These are phyloP conservation scores for Fomitopsis betulina DNA, from an alignment of 1,284 basidiomycete species.

Conservation along the genomic window DNA sequence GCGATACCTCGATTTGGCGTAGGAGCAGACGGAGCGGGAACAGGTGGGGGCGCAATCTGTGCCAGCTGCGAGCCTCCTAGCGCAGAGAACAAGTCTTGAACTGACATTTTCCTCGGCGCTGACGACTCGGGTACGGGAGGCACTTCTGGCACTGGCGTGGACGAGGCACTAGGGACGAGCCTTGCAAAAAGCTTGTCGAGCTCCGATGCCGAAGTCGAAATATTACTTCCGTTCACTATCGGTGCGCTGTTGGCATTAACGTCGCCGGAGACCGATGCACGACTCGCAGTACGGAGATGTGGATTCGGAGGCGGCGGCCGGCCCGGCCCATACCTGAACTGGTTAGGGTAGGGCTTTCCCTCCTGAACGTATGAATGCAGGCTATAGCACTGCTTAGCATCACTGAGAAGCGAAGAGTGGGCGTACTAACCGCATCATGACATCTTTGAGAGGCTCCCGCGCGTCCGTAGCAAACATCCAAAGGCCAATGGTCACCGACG, in stretches of 20 bases:
- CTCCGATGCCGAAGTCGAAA: constrained; percentile 35
- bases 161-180: constrained; percentile 27
- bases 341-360: constrained; percentile 62
- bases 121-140: constrained; percentile 12
- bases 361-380: constrained; percentile 60
- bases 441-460: constrained; percentile 64
- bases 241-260: too few species aligned
- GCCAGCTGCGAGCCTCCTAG: constrained; percentile 9
- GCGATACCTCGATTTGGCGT: constrained; percentile 33
- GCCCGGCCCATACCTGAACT: constrained; percentile 63
- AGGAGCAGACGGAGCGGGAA: constrained; percentile 1
- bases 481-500: constrained; percentile 60
- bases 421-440: constrained; percentile 53
- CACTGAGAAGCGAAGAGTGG: background rate
- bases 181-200: constrained; percentile 63
- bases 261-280: constrained; percentile 7
- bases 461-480: constrained; percentile 77
- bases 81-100: constrained; percentile 22
- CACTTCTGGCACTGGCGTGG: constrained; percentile 12
- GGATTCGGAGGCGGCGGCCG: constrained; percentile 52
- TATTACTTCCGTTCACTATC: constrained; percentile 5
- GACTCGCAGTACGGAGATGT: constrained; percentile 26
- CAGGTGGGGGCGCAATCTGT: constrained; percentile 1
- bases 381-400: constrained; percentile 28
- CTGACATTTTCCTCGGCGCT: constrained; percentile 17